A percentile compares a stretch with the other conserved stretches of the same genome.
These are phyloP conservation scores for Magnusiomyces magnusii DNA, from an alignment of 1,139 yeast species.

Conservation along the genomic window DNA sequence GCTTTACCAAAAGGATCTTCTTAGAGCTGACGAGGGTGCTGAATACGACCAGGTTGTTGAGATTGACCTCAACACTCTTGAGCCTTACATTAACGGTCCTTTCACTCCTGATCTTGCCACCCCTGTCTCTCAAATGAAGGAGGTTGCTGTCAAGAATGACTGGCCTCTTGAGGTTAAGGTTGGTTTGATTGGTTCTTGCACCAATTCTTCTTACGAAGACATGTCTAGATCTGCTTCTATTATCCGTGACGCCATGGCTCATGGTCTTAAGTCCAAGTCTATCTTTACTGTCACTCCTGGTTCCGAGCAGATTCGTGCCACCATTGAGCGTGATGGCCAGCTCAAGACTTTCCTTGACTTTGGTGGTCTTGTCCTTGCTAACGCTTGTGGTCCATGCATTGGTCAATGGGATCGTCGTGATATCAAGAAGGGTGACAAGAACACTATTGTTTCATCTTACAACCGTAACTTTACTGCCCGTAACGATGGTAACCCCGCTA, in stretches of 20 bases:
- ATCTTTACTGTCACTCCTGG: slow-evolving; percentile 97
- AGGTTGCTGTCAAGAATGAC: slow-evolving; percentile 52
- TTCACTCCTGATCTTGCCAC: slow-evolving; percentile 93
- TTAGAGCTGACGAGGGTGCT: slow-evolving; percentile 81
- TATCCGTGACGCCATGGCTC: slow-evolving; percentile 73
- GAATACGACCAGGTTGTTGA: slow-evolving; percentile 79
- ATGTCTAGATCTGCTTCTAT: slow-evolving; percentile 92
- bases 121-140: slow-evolving; percentile 65
- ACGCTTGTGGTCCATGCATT: slow-evolving; percentile 99
- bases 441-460: slow-evolving; percentile 90
- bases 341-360: slow-evolving; percentile 68
- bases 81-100: slow-evolving; percentile 92
- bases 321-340: slow-evolving; percentile 91
- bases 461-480: slow-evolving; percentile 96
- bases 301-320: slow-evolving; percentile 97
- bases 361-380: slow-evolving; percentile 88
- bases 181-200: slow-evolving; percentile 95
- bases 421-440: slow-evolving; percentile 78
- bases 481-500: slow-evolving; percentile 95
- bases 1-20: slow-evolving; percentile 63
- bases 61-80: slow-evolving; percentile 63
- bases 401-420: slow-evolving; percentile 99
- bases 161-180: slow-evolving; percentile 69
- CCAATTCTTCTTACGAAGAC: slow-evolving; percentile 95
- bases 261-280: slow-evolving; percentile 84